Conservation (phyloP, 2,329 filamentous ascomycete genomes). For the Pyricularia grisea region DNA sequence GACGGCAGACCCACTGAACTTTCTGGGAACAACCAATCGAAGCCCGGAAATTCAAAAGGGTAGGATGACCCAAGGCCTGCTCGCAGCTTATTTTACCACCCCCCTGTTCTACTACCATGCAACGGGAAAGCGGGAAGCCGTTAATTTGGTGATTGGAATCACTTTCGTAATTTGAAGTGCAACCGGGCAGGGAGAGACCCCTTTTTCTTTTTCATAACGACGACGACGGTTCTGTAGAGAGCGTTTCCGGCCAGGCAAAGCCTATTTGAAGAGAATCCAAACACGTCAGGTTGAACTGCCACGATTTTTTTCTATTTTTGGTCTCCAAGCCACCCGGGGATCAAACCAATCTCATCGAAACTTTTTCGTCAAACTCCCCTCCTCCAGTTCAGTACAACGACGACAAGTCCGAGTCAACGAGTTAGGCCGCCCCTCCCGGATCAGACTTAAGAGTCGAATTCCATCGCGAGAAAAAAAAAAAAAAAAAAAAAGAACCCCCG, state of each 20-base stretch:
- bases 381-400: background rate
- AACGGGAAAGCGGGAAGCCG: background rate
- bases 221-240: background rate
- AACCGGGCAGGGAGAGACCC: background rate
- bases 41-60: background rate
- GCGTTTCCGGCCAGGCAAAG: background rate
- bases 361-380: background rate
- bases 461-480: too few species aligned
- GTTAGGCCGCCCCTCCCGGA: background rate
- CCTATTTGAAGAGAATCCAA: too few species aligned
- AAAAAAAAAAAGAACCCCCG: too few species aligned
- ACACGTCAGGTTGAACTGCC: background rate
- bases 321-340: background rate
- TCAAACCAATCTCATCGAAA: background rate
- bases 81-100: background rate
- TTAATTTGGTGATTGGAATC: background rate
- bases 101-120: background rate
- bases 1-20: background rate
- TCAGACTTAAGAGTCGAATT: background rate
- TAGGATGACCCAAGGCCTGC: background rate
- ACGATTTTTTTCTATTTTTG: background rate
- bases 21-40: background rate
- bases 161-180: background rate
- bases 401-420: background rate
- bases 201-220: background rate